These are phyloP conservation scores for Bryoerythrophyllum caledonicum DNA, from an alignment of 225 moss, liverwort and hornwort species.

Conservation along the genomic window DNA sequence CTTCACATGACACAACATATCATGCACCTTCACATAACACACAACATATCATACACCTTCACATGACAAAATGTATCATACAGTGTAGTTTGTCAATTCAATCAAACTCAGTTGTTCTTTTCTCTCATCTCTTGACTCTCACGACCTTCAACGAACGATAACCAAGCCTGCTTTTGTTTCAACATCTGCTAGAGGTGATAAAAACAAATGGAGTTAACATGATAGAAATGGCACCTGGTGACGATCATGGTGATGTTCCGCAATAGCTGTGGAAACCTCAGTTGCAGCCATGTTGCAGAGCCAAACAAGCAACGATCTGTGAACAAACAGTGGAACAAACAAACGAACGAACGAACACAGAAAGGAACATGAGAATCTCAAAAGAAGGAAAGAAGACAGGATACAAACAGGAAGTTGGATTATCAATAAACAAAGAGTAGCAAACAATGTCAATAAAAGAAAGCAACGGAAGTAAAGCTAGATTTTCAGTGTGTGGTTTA, in stretches of 20 bases:
- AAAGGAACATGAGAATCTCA: background rate
- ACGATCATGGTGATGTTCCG: slow-evolving; percentile 17
- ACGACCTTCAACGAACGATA: background rate
- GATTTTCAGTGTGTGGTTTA: too few species aligned
- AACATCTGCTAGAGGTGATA: background rate
- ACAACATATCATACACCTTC: background rate
- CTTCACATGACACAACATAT: background rate
- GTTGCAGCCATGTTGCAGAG: slow-evolving; percentile 17
- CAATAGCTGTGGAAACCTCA: slow-evolving; percentile 15
- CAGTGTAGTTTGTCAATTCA: background rate
- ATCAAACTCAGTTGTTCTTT: background rate
- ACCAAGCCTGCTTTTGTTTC: background rate
- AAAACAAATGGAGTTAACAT: background rate
- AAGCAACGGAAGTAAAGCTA: too few species aligned
- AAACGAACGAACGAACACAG: background rate
- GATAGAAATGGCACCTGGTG: slow-evolving; percentile 21
- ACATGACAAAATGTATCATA: background rate
- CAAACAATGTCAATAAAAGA: too few species aligned
- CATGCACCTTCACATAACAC: background rate
- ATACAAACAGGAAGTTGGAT: background rate
- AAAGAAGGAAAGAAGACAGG: background rate
- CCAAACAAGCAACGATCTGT: slow-evolving; percentile 1
- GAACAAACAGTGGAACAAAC: too few species aligned
- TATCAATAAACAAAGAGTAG: background rate
- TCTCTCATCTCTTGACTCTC: background rate